Evolutionary conservation across 108 stramenopile species (phyloP).

Genomic region (Aurantiochytrium sp.): DNA sequence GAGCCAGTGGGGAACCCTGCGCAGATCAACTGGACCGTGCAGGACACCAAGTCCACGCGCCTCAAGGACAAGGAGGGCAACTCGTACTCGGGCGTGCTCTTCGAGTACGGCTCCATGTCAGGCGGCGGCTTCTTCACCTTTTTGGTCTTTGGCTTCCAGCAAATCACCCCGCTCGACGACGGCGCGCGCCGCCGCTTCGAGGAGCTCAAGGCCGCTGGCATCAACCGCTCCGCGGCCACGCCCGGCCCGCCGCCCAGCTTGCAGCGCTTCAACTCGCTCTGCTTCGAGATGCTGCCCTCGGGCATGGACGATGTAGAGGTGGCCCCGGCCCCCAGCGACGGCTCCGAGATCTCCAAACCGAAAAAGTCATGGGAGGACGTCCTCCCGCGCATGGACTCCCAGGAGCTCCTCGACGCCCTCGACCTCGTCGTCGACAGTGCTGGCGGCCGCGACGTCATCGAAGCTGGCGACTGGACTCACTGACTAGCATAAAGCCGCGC

Average conservation of each 20-base stretch:
- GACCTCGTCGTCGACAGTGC: slow-evolving; percentile 15
- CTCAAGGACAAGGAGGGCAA: neutral
- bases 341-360: neutral
- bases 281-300: neutral
- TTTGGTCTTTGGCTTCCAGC: neutral
- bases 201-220: neutral
- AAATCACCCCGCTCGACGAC: neutral
- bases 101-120: neutral
- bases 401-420: neutral
- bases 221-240: neutral
- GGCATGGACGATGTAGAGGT: neutral
- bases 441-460: neutral
- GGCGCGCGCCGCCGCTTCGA: slow-evolving; percentile 17
- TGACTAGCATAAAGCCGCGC: neutral
- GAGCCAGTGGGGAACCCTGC: neutral
- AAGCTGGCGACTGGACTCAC: neutral
- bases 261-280: neutral
- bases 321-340: neutral
- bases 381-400: neutral
- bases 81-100: neutral
- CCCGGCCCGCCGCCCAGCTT: neutral
- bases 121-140: neutral
- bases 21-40: neutral
- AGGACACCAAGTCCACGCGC: neutral
- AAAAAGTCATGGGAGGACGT: neutral